These are phyloP conservation scores for Aspergillus avenaceus DNA, from an alignment of 495 filamentous ascomycete genomes.

Conservation along the genomic window DNA sequence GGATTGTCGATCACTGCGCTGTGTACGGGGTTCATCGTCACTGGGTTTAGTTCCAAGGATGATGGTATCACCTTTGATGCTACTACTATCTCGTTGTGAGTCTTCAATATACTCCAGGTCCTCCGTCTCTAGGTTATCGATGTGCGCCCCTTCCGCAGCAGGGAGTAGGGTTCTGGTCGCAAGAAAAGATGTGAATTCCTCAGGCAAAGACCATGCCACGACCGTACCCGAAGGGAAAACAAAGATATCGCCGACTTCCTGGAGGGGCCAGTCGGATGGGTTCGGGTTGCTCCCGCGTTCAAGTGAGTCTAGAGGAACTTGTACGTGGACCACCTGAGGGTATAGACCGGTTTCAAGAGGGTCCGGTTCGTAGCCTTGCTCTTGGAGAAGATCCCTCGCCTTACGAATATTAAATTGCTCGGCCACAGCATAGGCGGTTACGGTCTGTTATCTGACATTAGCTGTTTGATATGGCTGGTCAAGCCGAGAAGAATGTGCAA, in stretches of 20 bases:
- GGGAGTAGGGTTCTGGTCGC: constrained; percentile 67
- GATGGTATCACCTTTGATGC: constrained; percentile 85
- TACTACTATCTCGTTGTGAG: constrained; percentile 65
- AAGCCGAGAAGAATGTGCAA: constrained; percentile 8
- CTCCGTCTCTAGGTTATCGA: constrained; percentile 71
- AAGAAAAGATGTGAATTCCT: constrained; percentile 65
- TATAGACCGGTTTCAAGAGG: constrained; percentile 58
- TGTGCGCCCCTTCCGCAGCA: constrained; percentile 71
- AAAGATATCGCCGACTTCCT: constrained; percentile 81
- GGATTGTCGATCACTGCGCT: constrained; percentile 28
- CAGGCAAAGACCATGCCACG: constrained; percentile 80
- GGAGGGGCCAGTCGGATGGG: constrained; percentile 51
- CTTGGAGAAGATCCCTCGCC: constrained; percentile 64
- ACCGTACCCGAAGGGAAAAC: constrained; percentile 97
- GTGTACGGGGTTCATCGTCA: constrained; percentile 7
- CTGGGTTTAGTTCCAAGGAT: constrained; percentile 70
- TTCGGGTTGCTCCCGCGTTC: constrained; percentile 48
- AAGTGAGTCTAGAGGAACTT: constrained; percentile 52
- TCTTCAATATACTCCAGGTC: constrained; percentile 87
- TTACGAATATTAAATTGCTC: constrained; percentile 79
- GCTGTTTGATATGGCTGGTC: constrained; percentile 2
- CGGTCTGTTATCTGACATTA: constrained; percentile 45
- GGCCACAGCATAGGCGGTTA: constrained; percentile 80
- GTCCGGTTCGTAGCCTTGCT: constrained; percentile 64
- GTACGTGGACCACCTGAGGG: constrained; percentile 63